Conservation (phyloP, 345 rosid species). For the Euclidium syriacum region DNA sequence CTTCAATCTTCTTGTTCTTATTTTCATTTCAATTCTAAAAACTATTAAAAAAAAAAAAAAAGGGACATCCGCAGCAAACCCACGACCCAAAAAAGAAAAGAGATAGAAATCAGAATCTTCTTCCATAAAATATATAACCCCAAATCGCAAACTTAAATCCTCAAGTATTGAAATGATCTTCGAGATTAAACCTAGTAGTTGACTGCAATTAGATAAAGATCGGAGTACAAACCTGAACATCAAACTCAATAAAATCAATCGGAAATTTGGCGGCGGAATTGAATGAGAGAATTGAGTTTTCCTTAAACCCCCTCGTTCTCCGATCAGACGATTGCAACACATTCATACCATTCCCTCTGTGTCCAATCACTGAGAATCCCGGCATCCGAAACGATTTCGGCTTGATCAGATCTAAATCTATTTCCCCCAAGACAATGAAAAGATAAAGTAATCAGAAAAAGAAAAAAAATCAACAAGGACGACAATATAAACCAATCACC, state of each 20-base stretch:
- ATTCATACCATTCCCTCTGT: slow-evolving; percentile 95
- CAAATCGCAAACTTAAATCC: neutral
- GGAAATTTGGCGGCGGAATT: slow-evolving; percentile 69
- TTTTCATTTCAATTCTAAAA: slow-evolving; percentile 5
- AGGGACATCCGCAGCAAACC: slow-evolving; percentile 8
- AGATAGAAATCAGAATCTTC: slow-evolving; percentile 13
- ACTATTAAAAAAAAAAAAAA: neutral
- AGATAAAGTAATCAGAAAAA: no score
- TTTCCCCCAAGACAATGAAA: neutral
- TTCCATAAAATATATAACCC: neutral
- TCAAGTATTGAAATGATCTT: neutral
- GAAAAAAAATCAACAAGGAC: neutral
- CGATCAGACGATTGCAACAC: slow-evolving; percentile 46
- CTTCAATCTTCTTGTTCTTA: slow-evolving; percentile 23
- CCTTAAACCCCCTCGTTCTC: slow-evolving; percentile 66
- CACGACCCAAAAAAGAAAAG: neutral
- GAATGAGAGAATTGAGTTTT: slow-evolving; percentile 77
- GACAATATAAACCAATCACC: neutral
- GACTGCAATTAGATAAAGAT: slow-evolving; percentile 3
- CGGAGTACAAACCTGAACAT: slow-evolving; percentile 72
- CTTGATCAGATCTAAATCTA: slow-evolving; percentile 35
- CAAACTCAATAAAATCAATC: slow-evolving; percentile 86
- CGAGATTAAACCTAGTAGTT: neutral
- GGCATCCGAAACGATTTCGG: slow-evolving; percentile 39
- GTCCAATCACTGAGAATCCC: slow-evolving; percentile 74